Evolutionary conservation across 2,329 filamentous ascomycete genomes (phyloP).

Genomic region (Stagonosporopsis cucurbitacearum): DNA sequence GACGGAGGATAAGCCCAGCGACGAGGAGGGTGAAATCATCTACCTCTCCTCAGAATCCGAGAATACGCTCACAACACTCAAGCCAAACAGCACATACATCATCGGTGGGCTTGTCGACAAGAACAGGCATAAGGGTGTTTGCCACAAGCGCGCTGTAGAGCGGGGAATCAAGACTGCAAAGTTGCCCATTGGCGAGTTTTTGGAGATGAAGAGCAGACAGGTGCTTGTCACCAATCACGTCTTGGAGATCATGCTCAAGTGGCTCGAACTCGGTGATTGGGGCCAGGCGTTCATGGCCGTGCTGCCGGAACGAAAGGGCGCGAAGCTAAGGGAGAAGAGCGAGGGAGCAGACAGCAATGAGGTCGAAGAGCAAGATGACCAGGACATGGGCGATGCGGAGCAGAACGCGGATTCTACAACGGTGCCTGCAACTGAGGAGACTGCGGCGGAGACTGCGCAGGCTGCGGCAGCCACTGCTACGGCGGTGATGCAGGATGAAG

Average conservation of each 20-base stretch:
- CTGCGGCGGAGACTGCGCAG: slow-evolving; percentile 12
- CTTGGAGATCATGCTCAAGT: slow-evolving; percentile 92
- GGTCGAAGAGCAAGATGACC: slow-evolving; percentile 17
- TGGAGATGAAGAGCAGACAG: slow-evolving; percentile 85
- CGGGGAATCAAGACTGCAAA: slow-evolving; percentile 85
- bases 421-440: not conserved
- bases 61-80: slow-evolving; percentile 79
- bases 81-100: slow-evolving; percentile 89
- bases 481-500: slow-evolving; percentile 2
- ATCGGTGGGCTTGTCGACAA: slow-evolving; percentile 95
- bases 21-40: slow-evolving; percentile 67
- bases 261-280: slow-evolving; percentile 92
- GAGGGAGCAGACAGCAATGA: slow-evolving; percentile 20
- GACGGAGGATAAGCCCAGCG: slow-evolving; percentile 21
- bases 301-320: slow-evolving; percentile 90
- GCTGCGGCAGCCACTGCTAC: slow-evolving; percentile 2
- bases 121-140: slow-evolving; percentile 94
- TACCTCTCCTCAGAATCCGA: slow-evolving; percentile 94
- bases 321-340: slow-evolving; percentile 61
- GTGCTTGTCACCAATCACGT: slow-evolving; percentile 96
- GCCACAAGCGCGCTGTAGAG: slow-evolving; percentile 79
- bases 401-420: slow-evolving; percentile 13
- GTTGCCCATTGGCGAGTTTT: slow-evolving; percentile 92
- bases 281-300: slow-evolving; percentile 85
- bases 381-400: slow-evolving; percentile 20